These are phyloP conservation scores for Chytriomyces confervae DNA, from an alignment of 192 early-diverging fungal species.

Conservation along the genomic window DNA sequence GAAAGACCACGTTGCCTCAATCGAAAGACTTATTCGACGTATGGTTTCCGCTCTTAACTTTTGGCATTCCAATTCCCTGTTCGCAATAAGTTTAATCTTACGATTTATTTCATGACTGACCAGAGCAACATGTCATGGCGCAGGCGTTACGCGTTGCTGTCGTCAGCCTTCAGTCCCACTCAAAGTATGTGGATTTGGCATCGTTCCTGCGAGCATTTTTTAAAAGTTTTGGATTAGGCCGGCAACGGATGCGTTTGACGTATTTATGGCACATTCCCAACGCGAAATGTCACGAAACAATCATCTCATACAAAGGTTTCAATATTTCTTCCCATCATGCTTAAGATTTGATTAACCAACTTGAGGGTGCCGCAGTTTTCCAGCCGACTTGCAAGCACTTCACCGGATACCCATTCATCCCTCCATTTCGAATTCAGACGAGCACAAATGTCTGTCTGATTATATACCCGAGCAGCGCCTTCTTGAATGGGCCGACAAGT, in stretches of 20 bases:
- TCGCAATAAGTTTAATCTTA: not conserved
- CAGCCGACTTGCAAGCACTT: conserved; percentile 50
- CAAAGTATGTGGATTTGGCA: conserved; percentile 30
- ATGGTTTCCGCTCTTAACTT: not conserved
- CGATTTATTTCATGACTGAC: not conserved
- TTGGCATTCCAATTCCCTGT: not conserved
- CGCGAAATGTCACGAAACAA: conserved; percentile 48
- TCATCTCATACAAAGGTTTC: conserved; percentile 46
- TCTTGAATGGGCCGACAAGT: conserved; percentile 51
- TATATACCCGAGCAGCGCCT: conserved; percentile 53
- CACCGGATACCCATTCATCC: conserved; percentile 52
- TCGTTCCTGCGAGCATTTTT: not conserved
- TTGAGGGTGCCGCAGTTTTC: conserved; percentile 38
- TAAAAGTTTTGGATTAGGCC: conserved; percentile 4
- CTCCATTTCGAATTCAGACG: conserved; percentile 33
- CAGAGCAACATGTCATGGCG: conserved; percentile 48
- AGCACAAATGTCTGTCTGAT: conserved; percentile 40
- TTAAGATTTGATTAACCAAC: not conserved
- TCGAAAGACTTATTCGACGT: not conserved
- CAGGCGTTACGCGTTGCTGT: conserved; percentile 45
- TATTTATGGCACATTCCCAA: conserved; percentile 45
- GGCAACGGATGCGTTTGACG: conserved; percentile 35
- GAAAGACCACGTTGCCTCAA: not conserved
- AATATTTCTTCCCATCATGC: not conserved
- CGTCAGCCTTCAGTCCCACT: conserved; percentile 42